phyloP scores from a whole-genome alignment of 176 grass and related monocot genomes.

The Carex parvula region DNA sequence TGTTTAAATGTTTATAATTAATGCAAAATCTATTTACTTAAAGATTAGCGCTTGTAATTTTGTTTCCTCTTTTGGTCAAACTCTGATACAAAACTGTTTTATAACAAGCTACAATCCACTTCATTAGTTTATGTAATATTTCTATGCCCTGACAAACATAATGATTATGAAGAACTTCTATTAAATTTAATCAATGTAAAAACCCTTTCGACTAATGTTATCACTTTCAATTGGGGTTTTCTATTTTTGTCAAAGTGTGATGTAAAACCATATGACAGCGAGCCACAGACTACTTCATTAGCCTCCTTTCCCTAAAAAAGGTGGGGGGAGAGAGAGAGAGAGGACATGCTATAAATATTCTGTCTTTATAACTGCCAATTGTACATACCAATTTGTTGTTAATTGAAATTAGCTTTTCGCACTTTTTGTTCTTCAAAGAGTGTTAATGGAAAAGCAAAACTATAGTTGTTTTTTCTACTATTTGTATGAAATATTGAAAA shows the following conservation, averaged over 20 bases:
- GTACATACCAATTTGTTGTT: not conserved
- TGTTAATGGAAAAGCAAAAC: not conserved
- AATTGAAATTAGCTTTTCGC: not conserved
- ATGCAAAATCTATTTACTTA: not conserved
- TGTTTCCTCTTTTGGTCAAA: not conserved
- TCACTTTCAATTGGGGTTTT: not conserved
- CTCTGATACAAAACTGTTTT: not conserved
- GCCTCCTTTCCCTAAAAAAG: not conserved
- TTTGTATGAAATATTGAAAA: not conserved
- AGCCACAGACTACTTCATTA: slow-evolving; percentile 2
- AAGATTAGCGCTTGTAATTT: not conserved
- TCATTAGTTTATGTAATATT: not conserved
- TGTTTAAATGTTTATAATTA: not conserved
- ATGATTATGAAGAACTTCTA: not conserved
- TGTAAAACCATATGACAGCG: not conserved
- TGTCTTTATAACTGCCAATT: not conserved
- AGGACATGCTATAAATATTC: not conserved
- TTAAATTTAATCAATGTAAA: not conserved
- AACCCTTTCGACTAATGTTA: not conserved
- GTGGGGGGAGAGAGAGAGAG: not conserved
- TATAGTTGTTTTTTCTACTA: not conserved
- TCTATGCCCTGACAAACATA: not conserved
- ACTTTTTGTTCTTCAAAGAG: not conserved
- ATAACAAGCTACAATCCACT: not conserved
- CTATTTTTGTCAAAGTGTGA: slow-evolving; percentile 10